A percentile compares a stretch with the other conserved stretches of the same genome.
Evolutionary conservation across 305 asterid genomes (phyloP).

Genomic region (Fraxinus xanthoxyloides): DNA sequence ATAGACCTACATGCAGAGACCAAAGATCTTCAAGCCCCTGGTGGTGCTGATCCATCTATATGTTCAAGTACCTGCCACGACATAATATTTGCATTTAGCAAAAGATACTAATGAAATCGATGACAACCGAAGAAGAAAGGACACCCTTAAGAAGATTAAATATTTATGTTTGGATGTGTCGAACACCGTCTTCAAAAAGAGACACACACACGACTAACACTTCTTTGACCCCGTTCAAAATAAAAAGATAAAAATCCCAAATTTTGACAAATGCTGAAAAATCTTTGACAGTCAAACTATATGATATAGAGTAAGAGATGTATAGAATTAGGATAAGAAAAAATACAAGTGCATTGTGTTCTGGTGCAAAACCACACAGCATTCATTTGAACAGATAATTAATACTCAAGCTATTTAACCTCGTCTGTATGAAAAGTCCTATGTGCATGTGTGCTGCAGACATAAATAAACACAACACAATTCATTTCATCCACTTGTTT

Average conservation of each 20-base stretch:
- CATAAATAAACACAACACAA: not conserved
- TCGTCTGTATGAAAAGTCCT: not conserved
- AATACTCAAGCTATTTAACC: not conserved
- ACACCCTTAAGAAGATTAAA: not conserved
- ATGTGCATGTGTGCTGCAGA: not conserved
- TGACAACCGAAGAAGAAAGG: not conserved
- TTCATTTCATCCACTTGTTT: not conserved
- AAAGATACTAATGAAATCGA: not conserved
- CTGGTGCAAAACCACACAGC: not conserved
- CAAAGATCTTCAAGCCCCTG: conserved; percentile 31
- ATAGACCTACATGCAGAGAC: conserved; percentile 34
- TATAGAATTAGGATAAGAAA: not conserved
- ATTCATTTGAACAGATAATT: not conserved
- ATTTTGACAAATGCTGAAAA: not conserved
- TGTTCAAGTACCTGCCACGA: conserved; percentile 62
- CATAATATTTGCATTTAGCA: conserved; percentile 1
- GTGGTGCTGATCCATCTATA: conserved; percentile 33
- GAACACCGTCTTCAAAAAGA: not conserved
- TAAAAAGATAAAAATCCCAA: not conserved
- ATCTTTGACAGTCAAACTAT: not conserved
- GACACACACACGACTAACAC: not conserved
- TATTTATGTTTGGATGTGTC: not conserved
- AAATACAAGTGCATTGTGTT: not conserved
- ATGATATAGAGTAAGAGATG: not conserved
- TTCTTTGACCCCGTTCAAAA: not conserved